phyloP scores from a whole-genome alignment of 2,329 filamentous ascomycete genomes.

The Mycosphaerella arachidis region DNA sequence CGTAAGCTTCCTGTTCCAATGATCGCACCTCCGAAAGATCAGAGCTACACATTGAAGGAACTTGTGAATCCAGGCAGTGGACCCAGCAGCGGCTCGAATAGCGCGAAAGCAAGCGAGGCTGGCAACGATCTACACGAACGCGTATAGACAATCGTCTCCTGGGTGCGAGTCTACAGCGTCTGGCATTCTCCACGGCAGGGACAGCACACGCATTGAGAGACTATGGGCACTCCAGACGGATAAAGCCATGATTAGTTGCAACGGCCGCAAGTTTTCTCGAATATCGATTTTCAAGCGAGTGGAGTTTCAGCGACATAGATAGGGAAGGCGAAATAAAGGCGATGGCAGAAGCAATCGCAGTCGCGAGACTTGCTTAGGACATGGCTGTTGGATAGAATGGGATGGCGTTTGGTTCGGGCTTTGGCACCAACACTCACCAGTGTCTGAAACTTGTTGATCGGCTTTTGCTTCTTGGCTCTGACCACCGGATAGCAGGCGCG shows the following conservation, averaged over 20 bases:
- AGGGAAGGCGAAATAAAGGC: conserved; percentile 19
- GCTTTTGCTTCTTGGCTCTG: conserved; percentile 3
- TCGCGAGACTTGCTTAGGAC: conserved; percentile 23
- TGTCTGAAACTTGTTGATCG: conserved; percentile 3
- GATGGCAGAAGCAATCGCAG: conserved; percentile 10
- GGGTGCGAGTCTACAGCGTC: background rate
- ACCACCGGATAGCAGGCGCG: background rate
- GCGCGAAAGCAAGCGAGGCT: conserved; percentile 30
- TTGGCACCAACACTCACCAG: conserved; percentile 15
- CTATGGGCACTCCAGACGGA: background rate
- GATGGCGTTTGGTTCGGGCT: conserved; percentile 2
- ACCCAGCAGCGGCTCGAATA: conserved; percentile 57
- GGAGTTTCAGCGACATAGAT: conserved; percentile 29
- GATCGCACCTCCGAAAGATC: conserved; percentile 52
- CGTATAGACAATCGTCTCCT: conserved; percentile 3
- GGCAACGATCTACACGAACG: conserved; percentile 32
- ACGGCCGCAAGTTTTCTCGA: background rate
- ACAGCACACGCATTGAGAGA: conserved; percentile 5
- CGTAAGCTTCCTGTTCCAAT: conserved; percentile 88
- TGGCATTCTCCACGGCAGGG: background rate
- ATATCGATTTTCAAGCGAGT: conserved; percentile 11
- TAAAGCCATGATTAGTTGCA: background rate
- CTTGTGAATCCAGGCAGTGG: conserved; percentile 63
- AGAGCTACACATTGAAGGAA: conserved; percentile 60
- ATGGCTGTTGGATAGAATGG: conserved; percentile 14